Base-by-base conservation (phyloP, 441 rosid genomes). In the Syzygium syzygioides region DNA sequence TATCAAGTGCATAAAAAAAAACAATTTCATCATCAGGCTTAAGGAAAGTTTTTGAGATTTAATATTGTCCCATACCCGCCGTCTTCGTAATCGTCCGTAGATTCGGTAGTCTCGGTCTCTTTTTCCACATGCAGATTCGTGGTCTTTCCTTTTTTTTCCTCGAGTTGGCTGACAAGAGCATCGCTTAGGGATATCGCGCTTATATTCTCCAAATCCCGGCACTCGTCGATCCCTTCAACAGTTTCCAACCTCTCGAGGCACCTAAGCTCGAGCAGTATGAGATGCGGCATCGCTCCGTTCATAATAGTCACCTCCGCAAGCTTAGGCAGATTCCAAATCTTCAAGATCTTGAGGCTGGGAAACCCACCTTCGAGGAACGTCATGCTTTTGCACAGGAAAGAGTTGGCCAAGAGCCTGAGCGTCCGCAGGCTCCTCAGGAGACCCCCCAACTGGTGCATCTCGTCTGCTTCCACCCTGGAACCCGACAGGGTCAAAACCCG, bases 181-280 rank as follows among this genome's bases (percentile, higher is more conserved):
- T 9, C 59, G 9, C 8, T 19, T 55, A 7, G 7, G 59, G 20
- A 3, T 3, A 19, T 25, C n/a, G n/a, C n/a, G n/a, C n/a, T n/a
- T n/a, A n/a, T n/a, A n/a, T n/a, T n/a, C 64, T 59, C 14, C 14
- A 59, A 59, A 25, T 59, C 4, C 64, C 10, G 4, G 2, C 64
- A 11, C 6, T 11, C 14, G 1, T 59, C 1, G 64, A 59, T 59
- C 64, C 64, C 64, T 59, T 10, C 30, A 4, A 26, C n/a, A 11
- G 4, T 4, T 10, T 0, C 26, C 64, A 25, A 10, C 6, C 0
- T 4, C 11, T 59, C 14, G 30, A 59, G 30, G 15, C 1, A 30
- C 30, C 64, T 59, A 11, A 59, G 11, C 30, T 59, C 64, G 11
- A 59, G 30, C 4, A 11, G 3, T 26, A 4, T 26, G 64, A 59